phyloP scores from a whole-genome alignment of 2,329 filamentous ascomycete genomes.

The Calonectria leucothoes region DNA sequence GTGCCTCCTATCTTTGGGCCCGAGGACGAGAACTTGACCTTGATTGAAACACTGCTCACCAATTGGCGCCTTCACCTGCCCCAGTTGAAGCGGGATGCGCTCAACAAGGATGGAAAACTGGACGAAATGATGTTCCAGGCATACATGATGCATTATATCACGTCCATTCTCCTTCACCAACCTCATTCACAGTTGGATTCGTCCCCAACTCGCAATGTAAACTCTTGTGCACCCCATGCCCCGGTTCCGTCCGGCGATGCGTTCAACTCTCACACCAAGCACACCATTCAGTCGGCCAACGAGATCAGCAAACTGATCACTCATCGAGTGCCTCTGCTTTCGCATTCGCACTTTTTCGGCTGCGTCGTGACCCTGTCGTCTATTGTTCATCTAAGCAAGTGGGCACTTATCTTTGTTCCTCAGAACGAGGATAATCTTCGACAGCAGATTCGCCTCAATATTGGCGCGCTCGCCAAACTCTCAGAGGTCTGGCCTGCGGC shows the following conservation, averaged over 20 bases:
- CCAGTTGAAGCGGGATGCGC: slow-evolving; percentile 74
- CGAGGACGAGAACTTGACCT: slow-evolving; percentile 63
- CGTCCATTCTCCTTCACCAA: slow-evolving; percentile 81
- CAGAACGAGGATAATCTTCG: slow-evolving; percentile 75
- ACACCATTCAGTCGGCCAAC: slow-evolving; percentile 83
- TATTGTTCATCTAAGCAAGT: slow-evolving; percentile 85
- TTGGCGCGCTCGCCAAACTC: slow-evolving; percentile 78
- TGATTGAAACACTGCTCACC: slow-evolving; percentile 65
- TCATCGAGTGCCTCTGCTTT: slow-evolving; percentile 76
- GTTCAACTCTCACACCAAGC: slow-evolving; percentile 78
- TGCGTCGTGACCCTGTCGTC: slow-evolving; percentile 83
- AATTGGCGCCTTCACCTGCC: slow-evolving; percentile 89
- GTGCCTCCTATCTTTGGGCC: slow-evolving; percentile 63
- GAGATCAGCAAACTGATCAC: slow-evolving; percentile 81
- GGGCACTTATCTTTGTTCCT: slow-evolving; percentile 72
- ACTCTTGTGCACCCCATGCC: slow-evolving; percentile 73
- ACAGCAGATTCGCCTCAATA: slow-evolving; percentile 82
- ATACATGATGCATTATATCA: slow-evolving; percentile 78
- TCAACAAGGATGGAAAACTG: slow-evolving; percentile 76
- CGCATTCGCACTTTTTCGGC: slow-evolving; percentile 86
- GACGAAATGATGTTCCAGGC: slow-evolving; percentile 96
- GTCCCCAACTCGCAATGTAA: slow-evolving; percentile 67
- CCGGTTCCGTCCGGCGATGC: slow-evolving; percentile 60
- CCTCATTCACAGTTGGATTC: slow-evolving; percentile 81
- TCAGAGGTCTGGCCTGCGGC: slow-evolving; percentile 80